These are phyloP conservation scores for Pestalotiopsis sp. DNA, from an alignment of 2,329 filamentous ascomycete genomes.

Conservation along the genomic window DNA sequence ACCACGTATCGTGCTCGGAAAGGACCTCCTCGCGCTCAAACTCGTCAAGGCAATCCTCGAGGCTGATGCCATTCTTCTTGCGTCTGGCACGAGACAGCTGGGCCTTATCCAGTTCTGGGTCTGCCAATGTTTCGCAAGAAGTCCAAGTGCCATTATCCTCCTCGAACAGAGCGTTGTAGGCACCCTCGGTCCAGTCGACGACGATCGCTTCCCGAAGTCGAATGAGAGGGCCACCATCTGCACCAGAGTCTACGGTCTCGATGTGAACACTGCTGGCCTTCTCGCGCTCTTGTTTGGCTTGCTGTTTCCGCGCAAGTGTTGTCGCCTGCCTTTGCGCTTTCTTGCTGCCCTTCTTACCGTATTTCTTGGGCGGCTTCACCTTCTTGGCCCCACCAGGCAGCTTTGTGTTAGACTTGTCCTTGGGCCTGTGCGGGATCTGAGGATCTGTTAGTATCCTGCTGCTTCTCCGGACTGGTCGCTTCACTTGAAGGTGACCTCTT, in stretches of 20 bases:
- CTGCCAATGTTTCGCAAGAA: constrained; percentile 52
- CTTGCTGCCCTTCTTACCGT: constrained; percentile 51
- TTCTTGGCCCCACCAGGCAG: constrained; percentile 45
- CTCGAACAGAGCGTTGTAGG: constrained; percentile 71
- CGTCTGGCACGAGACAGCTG: constrained; percentile 64
- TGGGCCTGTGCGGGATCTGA: constrained; percentile 20
- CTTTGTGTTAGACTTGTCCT: constrained; percentile 13
- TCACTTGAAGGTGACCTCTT: background rate
- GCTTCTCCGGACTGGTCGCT: background rate
- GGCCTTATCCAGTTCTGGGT: constrained; percentile 65
- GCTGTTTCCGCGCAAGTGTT: constrained; percentile 27
- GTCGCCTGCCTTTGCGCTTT: constrained; percentile 41
- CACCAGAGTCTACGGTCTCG: constrained; percentile 34
- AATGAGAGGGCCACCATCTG: constrained; percentile 64
- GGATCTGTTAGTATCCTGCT: background rate
- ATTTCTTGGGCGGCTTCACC: constrained; percentile 43
- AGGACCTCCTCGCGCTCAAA: constrained; percentile 93
- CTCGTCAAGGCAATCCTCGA: constrained; percentile 91
- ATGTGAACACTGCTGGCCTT: constrained; percentile 23
- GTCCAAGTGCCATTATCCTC: constrained; percentile 57
- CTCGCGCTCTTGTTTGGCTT: constrained; percentile 21
- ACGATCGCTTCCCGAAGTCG: constrained; percentile 82
- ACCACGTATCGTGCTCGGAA: constrained; percentile 96
- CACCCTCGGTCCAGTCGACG: constrained; percentile 77
- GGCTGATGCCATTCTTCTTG: constrained; percentile 72